These are phyloP conservation scores for Saccharomycopsis sp. DNA, from an alignment of 805 yeast genomes.

Conservation along the genomic window DNA sequence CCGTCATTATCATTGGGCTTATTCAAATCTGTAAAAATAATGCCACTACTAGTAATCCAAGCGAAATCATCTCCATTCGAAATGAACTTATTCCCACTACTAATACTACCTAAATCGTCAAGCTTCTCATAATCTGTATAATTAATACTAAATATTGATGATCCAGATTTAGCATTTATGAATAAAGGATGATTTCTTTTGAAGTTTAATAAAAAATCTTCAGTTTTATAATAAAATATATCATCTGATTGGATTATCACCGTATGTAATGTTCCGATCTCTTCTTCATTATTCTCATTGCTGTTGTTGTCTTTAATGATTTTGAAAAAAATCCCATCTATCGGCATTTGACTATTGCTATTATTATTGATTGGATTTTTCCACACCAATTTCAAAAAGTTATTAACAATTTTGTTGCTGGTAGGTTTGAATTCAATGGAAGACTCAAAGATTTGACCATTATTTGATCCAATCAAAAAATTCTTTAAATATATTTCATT, in stretches of 20 bases:
- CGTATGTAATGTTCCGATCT: slow-evolving; percentile 11
- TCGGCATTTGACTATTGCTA: slow-evolving; percentile 12
- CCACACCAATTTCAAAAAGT: slow-evolving; percentile 33
- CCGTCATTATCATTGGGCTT: slow-evolving; percentile 3
- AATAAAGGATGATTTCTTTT: slow-evolving; percentile 21
- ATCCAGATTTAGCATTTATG: slow-evolving; percentile 16
- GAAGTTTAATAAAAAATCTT: slow-evolving; percentile 17
- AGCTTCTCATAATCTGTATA: slow-evolving; percentile 30
- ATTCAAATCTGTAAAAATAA: slow-evolving; percentile 26
- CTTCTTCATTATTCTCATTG: neutral
- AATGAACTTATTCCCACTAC: slow-evolving; percentile 26
- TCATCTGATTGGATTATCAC: slow-evolving; percentile 25
- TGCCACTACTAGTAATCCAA: slow-evolving; percentile 38
- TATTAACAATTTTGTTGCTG: slow-evolving; percentile 31
- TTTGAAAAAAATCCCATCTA: slow-evolving; percentile 23
- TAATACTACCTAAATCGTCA: slow-evolving; percentile 25
- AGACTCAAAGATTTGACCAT: slow-evolving; percentile 40
- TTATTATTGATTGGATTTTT: slow-evolving; percentile 20
- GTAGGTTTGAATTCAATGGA: slow-evolving; percentile 35
- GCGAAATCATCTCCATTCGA: slow-evolving; percentile 27
- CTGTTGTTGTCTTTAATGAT: slow-evolving; percentile 7
- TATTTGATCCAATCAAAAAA: slow-evolving; percentile 37
- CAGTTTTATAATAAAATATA: slow-evolving; percentile 22
- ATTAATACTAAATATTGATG: slow-evolving; percentile 11
- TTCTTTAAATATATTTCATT: slow-evolving; percentile 32